phyloP scores from a whole-genome alignment of 371 early-diverging fungal species.

The Mortierella sp. region DNA sequence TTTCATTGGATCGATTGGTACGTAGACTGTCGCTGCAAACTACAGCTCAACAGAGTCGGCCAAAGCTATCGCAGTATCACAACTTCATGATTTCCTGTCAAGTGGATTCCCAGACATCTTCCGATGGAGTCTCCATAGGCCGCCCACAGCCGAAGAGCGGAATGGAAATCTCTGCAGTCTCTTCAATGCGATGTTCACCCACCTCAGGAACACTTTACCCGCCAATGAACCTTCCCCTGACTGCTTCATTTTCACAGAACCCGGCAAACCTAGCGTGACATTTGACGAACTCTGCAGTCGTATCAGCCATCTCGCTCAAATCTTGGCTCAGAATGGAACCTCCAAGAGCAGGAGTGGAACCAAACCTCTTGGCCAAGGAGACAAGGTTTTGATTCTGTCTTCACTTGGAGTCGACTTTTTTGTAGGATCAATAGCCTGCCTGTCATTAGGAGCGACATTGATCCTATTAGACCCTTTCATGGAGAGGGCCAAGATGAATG shows the following conservation, averaged over 20 bases:
- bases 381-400: slow-evolving; percentile 47
- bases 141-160: slow-evolving; percentile 46
- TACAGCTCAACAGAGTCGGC: slow-evolving; percentile 19
- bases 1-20: background rate
- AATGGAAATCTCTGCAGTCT: slow-evolving; percentile 53
- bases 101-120: slow-evolving; percentile 52
- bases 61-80: slow-evolving; percentile 51
- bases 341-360: slow-evolving; percentile 12
- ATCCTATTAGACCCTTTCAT: slow-evolving; percentile 52
- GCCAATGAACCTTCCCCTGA: slow-evolving; percentile 44
- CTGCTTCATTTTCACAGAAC: slow-evolving; percentile 53
- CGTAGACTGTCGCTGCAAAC: background rate
- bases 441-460: slow-evolving; percentile 48
- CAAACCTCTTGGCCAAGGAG: slow-evolving; percentile 34
- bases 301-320: slow-evolving; percentile 47
- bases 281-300: slow-evolving; percentile 55
- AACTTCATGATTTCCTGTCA: slow-evolving; percentile 55
- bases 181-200: slow-evolving; percentile 53
- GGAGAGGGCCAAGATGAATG: slow-evolving; percentile 56
- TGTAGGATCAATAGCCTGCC: slow-evolving; percentile 48
- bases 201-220: slow-evolving; percentile 34
- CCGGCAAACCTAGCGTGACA: slow-evolving; percentile 46
- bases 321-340: slow-evolving; percentile 36
- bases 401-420: slow-evolving; percentile 55
- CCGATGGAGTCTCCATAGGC: slow-evolving; percentile 47